Percentiles rank a stretch among this genome's conserved stretches.
Conservation (phyloP, 78 protist species). For the Chrysochromulina parva region DNA sequence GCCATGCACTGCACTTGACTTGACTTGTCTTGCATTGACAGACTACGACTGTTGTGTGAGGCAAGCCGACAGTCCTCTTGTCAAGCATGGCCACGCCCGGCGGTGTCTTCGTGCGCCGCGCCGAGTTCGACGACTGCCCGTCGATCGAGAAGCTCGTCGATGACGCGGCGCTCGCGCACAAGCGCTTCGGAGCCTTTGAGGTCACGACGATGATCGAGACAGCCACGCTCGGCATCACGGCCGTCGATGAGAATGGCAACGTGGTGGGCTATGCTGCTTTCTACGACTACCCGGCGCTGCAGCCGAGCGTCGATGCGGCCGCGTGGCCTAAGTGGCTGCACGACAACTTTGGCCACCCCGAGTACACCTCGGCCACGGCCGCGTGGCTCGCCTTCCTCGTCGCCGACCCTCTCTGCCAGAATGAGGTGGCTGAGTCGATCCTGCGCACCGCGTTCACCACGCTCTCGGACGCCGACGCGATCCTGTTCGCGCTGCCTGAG, state of each 20-base stretch:
- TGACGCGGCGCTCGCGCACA: neutral
- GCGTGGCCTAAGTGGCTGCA: neutral
- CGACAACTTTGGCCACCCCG: neutral
- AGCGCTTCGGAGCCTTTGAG: neutral
- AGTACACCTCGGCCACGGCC: neutral
- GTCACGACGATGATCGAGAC: neutral
- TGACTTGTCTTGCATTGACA: too few species aligned
- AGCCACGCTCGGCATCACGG: conserved; percentile 3
- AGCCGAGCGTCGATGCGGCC: neutral
- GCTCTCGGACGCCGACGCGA: neutral
- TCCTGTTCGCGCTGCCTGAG: neutral
- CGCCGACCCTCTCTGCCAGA: neutral
- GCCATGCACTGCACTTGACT: too few species aligned
- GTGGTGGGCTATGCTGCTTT: conserved; percentile 30
- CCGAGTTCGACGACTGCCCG: conserved; percentile 26
- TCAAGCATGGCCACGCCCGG: too few species aligned
- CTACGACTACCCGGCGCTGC: neutral
- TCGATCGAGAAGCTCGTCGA: neutral
- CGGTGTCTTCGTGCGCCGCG: conserved; percentile 10
- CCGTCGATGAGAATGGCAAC: neutral
- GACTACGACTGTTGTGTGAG: too few species aligned
- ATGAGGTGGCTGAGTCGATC: conserved; percentile 16
- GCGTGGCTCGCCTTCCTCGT: conserved; percentile 24
- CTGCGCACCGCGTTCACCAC: conserved; percentile 24
- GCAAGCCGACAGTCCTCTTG: too few species aligned